These are phyloP conservation scores for Polyporus tsugae DNA, from an alignment of 1,284 basidiomycete species.

Conservation along the genomic window DNA sequence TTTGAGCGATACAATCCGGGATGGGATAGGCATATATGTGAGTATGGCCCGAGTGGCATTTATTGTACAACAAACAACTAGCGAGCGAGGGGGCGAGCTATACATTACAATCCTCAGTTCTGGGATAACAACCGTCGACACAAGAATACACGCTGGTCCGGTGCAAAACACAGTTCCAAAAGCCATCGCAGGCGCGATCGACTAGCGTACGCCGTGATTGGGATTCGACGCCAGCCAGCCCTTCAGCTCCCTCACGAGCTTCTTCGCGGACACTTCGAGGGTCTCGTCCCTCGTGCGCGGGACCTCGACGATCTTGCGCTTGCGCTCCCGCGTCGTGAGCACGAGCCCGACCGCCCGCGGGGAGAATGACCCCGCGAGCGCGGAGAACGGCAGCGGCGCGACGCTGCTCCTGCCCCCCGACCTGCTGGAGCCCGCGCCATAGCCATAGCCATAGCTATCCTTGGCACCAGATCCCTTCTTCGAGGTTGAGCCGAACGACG, in stretches of 20 bases:
- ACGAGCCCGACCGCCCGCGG: constrained; percentile 65
- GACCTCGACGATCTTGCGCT: constrained; percentile 67
- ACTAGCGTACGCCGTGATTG: constrained; percentile 15
- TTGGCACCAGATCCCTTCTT: constrained; percentile 16
- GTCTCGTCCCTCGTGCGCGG: constrained; percentile 59
- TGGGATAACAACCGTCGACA: neutral
- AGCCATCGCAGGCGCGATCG: neutral
- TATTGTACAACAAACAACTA: too few relatives aligned
- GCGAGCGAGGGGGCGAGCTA: neutral
- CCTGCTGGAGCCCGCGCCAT: neutral
- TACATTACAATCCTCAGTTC: neutral
- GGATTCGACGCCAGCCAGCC: constrained; percentile 35
- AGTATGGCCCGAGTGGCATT: too few relatives aligned
- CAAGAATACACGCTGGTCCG: neutral
- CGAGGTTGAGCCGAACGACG: constrained; percentile 13
- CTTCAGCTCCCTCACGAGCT: constrained; percentile 51
- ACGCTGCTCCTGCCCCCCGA: constrained; percentile 34
- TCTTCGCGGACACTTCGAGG: constrained; percentile 65
- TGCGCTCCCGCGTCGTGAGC: constrained; percentile 49
- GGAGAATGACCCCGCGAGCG: constrained; percentile 64
- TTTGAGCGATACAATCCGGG: neutral
- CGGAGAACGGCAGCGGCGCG: constrained; percentile 55
- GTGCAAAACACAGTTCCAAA: neutral
- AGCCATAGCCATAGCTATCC: neutral
- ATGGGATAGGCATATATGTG: neutral